These are phyloP conservation scores for Mycosphaerelloides madeirae DNA, from an alignment of 2,329 filamentous ascomycete genomes.

Conservation along the genomic window DNA sequence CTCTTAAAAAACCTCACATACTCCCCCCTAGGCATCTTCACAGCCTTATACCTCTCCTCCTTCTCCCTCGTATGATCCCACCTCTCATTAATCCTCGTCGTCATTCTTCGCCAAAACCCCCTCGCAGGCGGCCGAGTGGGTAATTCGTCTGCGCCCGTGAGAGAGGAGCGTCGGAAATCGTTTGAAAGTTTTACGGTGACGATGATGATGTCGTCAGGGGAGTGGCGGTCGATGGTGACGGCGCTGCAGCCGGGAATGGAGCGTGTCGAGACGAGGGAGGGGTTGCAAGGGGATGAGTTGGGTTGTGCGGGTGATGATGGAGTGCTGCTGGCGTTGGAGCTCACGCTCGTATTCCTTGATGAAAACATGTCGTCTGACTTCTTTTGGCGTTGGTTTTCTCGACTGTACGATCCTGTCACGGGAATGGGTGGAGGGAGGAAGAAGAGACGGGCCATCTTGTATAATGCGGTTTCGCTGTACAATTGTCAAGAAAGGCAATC, in stretches of 20 bases:
- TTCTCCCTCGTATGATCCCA: slow-evolving; percentile 15
- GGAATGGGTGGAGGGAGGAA: not conserved
- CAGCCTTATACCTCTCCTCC: slow-evolving; percentile 23
- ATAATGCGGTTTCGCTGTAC: not conserved
- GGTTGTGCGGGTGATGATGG: slow-evolving; percentile 1
- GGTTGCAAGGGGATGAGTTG: slow-evolving; percentile 12
- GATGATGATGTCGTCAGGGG: slow-evolving; percentile 25
- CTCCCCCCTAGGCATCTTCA: slow-evolving; percentile 30
- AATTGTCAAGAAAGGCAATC: too few species aligned
- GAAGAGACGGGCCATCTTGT: not conserved
- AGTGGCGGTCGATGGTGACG: slow-evolving; percentile 4
- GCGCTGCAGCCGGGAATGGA: not conserved
- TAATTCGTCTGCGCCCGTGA: slow-evolving; percentile 14
- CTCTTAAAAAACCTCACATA: slow-evolving; percentile 25
- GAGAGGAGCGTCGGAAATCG: slow-evolving; percentile 12
- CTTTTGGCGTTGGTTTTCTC: not conserved
- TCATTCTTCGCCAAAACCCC: slow-evolving; percentile 25
- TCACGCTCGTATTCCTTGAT: not conserved
- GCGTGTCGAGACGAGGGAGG: slow-evolving; percentile 5
- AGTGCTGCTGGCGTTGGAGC: not conserved
- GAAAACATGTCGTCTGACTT: not conserved
- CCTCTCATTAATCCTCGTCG: slow-evolving; percentile 19
- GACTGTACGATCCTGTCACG: not conserved
- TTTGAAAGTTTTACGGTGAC: slow-evolving; percentile 23
- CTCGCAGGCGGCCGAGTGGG: slow-evolving; percentile 23